A percentile compares a stretch with the other conserved stretches of the same genome.
These are phyloP conservation scores for Plantago major DNA, from an alignment of 257 asterid genomes.

Conservation along the genomic window DNA sequence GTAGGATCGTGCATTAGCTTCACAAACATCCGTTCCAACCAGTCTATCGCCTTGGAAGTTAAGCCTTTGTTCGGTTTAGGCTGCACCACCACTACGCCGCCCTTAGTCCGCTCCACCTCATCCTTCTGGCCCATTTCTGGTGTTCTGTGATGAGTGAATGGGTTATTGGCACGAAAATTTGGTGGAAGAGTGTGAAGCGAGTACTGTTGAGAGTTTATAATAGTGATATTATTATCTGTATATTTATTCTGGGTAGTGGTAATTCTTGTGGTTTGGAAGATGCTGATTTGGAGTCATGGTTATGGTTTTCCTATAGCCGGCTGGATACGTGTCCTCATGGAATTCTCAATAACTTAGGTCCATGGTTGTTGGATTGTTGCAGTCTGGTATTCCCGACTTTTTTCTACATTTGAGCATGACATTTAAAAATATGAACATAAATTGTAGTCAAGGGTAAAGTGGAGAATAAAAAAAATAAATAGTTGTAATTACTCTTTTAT, in stretches of 20 bases:
- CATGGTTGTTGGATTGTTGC: too few species aligned
- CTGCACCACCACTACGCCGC: constrained; percentile 55
- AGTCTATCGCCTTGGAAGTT: constrained; percentile 64
- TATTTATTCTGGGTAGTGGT: neutral
- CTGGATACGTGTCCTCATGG: too few species aligned
- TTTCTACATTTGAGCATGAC: too few species aligned
- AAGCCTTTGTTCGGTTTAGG: constrained; percentile 69
- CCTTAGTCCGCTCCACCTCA: constrained; percentile 33
- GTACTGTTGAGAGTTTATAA: neutral
- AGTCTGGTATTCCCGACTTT: too few species aligned
- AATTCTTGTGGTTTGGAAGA: neutral
- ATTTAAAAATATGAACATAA: too few species aligned
- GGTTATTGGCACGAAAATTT: neutral
- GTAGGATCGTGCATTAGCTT: constrained; percentile 66
- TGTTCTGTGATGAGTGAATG: neutral
- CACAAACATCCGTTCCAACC: constrained; percentile 64
- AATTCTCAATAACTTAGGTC: too few species aligned
- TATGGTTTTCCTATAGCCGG: too few species aligned
- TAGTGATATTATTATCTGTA: neutral
- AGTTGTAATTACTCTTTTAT: too few species aligned
- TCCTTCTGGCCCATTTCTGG: constrained; percentile 37
- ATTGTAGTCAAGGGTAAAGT: too few species aligned
- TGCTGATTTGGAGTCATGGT: too few species aligned
- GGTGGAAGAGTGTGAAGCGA: neutral
- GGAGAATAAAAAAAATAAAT: too few species aligned